These are phyloP conservation scores for Chlorella sp. DNA, from an alignment of 139 green algal species.

Conservation along the genomic window DNA sequence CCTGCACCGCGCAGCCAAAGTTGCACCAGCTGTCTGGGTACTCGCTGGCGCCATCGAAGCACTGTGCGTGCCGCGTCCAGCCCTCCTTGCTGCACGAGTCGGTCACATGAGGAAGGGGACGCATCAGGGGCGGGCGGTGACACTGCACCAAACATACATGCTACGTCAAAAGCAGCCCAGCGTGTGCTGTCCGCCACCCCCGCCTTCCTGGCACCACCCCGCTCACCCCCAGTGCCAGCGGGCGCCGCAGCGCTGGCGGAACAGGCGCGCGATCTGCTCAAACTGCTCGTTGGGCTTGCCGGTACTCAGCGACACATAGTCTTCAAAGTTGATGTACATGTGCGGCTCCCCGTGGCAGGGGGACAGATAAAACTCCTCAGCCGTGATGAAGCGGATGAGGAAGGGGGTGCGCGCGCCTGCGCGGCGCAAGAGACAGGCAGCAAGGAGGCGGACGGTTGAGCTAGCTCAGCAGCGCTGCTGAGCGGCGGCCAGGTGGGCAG, in stretches of 20 bases:
- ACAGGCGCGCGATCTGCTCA: slow-evolving; percentile 43
- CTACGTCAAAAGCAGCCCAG: neutral
- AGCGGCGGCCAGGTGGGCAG: too few species aligned
- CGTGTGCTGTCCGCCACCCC: too few species aligned
- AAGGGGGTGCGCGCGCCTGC: slow-evolving; percentile 52
- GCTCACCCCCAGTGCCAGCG: slow-evolving; percentile 74
- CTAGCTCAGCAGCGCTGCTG: too few species aligned
- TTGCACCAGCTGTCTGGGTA: slow-evolving; percentile 81
- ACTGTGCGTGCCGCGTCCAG: slow-evolving; percentile 54
- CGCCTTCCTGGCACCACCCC: too few species aligned
- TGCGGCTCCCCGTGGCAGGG: slow-evolving; percentile 55
- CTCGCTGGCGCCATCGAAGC: slow-evolving; percentile 57
- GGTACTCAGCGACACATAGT: slow-evolving; percentile 61
- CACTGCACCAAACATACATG: neutral
- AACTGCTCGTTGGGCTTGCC: slow-evolving; percentile 33
- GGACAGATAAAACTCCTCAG: slow-evolving; percentile 64
- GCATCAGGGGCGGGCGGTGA: neutral
- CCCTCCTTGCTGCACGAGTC: slow-evolving; percentile 48
- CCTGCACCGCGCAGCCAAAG: slow-evolving; percentile 79
- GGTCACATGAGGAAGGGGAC: neutral
- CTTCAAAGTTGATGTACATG: slow-evolving; percentile 89
- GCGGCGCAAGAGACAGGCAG: too few species aligned
- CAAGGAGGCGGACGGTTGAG: too few species aligned
- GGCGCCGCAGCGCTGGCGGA: slow-evolving; percentile 58
- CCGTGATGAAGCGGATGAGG: slow-evolving; percentile 62